Conservation (phyloP, 169 alveolate genomes). For the Neospora caninum region DNA sequence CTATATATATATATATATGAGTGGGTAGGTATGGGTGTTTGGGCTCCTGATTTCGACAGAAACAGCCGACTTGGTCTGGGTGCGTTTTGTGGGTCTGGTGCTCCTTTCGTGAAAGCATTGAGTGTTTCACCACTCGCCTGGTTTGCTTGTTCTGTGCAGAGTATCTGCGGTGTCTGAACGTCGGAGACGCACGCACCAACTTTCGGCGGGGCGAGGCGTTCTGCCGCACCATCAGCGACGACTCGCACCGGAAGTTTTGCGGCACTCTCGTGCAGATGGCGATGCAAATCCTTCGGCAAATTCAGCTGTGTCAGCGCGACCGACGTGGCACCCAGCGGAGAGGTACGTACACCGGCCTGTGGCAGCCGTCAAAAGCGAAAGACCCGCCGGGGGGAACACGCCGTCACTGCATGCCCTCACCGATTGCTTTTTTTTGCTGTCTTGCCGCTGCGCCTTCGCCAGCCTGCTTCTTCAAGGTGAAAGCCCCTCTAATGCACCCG, state of each 20-base stretch:
- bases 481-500: slow-evolving; percentile 28
- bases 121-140: no score
- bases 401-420: no score
- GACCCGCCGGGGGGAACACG: no score
- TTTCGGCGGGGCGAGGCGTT: neutral
- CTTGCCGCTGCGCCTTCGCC: neutral
- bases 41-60: no score
- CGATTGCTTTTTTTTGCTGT: neutral
- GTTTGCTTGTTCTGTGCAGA: neutral
- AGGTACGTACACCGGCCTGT: neutral
- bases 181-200: slow-evolving; percentile 30
- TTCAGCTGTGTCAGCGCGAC: neutral
- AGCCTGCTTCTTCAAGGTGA: slow-evolving; percentile 21
- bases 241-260: neutral
- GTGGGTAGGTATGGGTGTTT: neutral
- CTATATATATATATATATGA: neutral
- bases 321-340: neutral
- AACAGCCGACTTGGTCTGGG: no score
- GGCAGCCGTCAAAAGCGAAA: no score
- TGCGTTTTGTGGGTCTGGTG: no score
- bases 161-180: neutral
- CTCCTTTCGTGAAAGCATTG: no score
- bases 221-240: neutral
- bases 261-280: neutral
- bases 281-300: neutral